Evolutionary conservation across 202 grass and related monocot species (phyloP).

Genomic region (Zoysia matrella): DNA sequence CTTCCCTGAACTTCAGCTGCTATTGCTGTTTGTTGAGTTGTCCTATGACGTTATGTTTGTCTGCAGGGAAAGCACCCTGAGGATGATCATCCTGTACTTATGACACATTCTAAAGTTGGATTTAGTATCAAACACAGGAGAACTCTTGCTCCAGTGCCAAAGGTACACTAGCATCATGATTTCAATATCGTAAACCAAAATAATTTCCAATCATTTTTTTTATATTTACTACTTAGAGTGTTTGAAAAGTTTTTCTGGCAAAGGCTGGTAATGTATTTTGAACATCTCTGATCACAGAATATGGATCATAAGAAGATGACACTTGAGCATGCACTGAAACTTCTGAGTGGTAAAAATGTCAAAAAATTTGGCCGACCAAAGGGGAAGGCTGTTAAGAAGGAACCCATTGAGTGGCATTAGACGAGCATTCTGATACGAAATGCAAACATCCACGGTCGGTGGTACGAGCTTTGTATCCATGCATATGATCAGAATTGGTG

Average conservation of each 20-base stretch:
- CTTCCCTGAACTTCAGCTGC: slow-evolving; percentile 29
- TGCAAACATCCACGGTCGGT: neutral
- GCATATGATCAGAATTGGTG: neutral
- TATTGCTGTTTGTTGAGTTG: slow-evolving; percentile 38
- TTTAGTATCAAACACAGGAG: slow-evolving; percentile 72
- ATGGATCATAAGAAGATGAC: slow-evolving; percentile 66
- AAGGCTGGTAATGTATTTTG: slow-evolving; percentile 36
- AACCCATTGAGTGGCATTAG: slow-evolving; percentile 58
- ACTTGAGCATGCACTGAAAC: slow-evolving; percentile 61
- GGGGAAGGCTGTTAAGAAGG: slow-evolving; percentile 36
- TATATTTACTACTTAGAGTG: neutral
- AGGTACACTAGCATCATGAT: slow-evolving; percentile 41
- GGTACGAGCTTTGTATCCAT: neutral
- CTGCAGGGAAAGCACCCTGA: slow-evolving; percentile 84
- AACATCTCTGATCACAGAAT: slow-evolving; percentile 56
- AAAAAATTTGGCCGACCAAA: slow-evolving; percentile 76
- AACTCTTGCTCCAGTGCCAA: slow-evolving; percentile 68
- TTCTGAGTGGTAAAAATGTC: slow-evolving; percentile 73
- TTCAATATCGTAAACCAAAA: neutral
- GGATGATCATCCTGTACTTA: slow-evolving; percentile 66
- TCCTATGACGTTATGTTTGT: slow-evolving; percentile 30
- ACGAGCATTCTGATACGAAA: neutral
- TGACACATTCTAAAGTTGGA: slow-evolving; percentile 83
- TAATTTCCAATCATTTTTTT: neutral
- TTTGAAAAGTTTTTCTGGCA: slow-evolving; percentile 28